Percentiles rank a stretch among this genome's conserved stretches.
phyloP scores from a whole-genome alignment of 768 basidiomycete genomes.

The Hydnomerulius pinastri region DNA sequence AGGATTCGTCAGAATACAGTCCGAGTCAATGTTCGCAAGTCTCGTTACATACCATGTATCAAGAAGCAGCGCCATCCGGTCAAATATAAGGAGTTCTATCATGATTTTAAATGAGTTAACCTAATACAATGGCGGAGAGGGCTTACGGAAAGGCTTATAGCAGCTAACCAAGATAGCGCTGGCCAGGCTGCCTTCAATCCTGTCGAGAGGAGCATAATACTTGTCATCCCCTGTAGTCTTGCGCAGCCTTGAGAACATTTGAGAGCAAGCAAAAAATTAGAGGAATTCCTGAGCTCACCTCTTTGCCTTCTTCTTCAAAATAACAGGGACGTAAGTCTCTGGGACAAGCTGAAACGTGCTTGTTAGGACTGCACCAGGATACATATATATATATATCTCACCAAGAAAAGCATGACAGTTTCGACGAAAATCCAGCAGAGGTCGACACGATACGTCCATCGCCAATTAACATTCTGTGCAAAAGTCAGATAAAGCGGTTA shows the following conservation, averaged over 20 bases:
- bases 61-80: conserved; percentile 77
- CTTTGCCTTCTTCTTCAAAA: conserved; percentile 60
- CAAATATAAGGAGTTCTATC: conserved; percentile 59
- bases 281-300: conserved; percentile 34
- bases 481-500: conserved; percentile 1
- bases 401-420: conserved; percentile 50
- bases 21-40: conserved; percentile 1
- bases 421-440: conserved; percentile 69
- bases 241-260: conserved; percentile 45
- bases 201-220: conserved; percentile 65
- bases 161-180: conserved; percentile 58
- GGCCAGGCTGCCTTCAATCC: conserved; percentile 42
- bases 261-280: conserved; percentile 1
- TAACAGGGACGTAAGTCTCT: conserved; percentile 68
- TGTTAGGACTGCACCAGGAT: neutral
- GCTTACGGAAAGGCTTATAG: conserved; percentile 72
- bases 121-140: no score
- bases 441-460: conserved; percentile 77
- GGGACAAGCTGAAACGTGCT: conserved; percentile 53
- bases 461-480: conserved; percentile 55
- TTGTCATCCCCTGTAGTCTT: conserved; percentile 51
- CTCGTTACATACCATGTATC: conserved; percentile 58
- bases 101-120: neutral
- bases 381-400: conserved; percentile 29
- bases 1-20: neutral